Evolutionary conservation across 2,329 filamentous ascomycete genomes (phyloP), one percentile per base, ranked within the genome.

Genomic region (Microdochium paspali): DNA sequence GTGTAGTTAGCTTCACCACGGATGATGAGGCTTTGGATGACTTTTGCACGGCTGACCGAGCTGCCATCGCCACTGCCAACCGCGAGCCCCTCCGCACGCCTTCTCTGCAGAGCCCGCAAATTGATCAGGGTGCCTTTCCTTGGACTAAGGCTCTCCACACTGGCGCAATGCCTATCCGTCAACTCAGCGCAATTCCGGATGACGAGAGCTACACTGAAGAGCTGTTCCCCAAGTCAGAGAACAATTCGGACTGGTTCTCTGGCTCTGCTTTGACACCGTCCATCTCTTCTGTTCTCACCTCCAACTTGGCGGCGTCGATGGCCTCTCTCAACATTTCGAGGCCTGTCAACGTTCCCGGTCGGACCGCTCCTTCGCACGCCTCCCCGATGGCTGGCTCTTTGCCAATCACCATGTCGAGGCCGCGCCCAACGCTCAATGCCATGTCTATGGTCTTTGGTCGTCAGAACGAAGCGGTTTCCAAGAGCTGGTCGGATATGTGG

Each of bases 401-500:
- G 24, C 84, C 87, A 4, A 91, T 93, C 61, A 82, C 78, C 52
- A 87, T 90, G 67, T 86, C 85, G 13, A 82, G 93, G 61, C 85
- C 88, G 1, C 79, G 79, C 55, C 74, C 80, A 52, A 77, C 79
- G 35, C 72, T 84, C 56, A 73, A 79, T 47, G 83, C 87, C 51
- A 84, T 91, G 75, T 82, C 87, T 4, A 79, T 85, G 61, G 80
- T 91, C 45, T 91, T 95, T 62, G 87, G 87, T 46, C 82, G 82
- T 60, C 82, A 85, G 62, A 79, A 81, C 52, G 85, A 91, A 43
- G 73, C 78, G 44, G 87, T 94, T 44, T 95, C 93, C 48, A 97
- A 97, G 84, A 97, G 93, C 73, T 98, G 93, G 93, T 95, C 90
- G 60, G 93, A 98, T 65, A 82, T 97, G 65, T 96, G 90, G 85